These are phyloP conservation scores for Cladophialophora bantiana DNA, from an alignment of 2,329 filamentous ascomycete genomes.

Conservation along the genomic window DNA sequence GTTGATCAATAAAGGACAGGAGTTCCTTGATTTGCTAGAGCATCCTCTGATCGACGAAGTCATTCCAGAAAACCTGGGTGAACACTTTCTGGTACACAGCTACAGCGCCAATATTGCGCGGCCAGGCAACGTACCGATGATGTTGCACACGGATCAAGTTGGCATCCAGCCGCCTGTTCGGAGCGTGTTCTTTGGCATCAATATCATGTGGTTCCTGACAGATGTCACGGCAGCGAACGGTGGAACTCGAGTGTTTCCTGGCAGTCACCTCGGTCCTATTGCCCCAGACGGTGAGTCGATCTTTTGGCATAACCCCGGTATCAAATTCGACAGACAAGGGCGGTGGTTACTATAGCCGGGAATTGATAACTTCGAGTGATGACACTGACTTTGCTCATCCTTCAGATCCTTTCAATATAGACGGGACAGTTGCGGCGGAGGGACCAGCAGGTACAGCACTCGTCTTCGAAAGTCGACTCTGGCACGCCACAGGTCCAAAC, in stretches of 20 bases:
- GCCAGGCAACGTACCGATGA: conserved; percentile 29
- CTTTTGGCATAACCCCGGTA: not conserved
- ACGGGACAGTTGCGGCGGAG: conserved; percentile 26
- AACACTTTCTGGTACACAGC: conserved; percentile 22
- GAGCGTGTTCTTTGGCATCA: conserved; percentile 22
- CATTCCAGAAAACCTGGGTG: conserved; percentile 26
- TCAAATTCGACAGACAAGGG: not conserved
- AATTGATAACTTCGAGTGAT: not conserved
- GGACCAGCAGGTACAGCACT: conserved; percentile 28
- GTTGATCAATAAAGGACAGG: conserved; percentile 28
- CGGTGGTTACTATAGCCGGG: not conserved
- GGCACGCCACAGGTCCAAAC: conserved; percentile 33
- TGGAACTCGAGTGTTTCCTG: conserved; percentile 26
- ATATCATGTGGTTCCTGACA: conserved; percentile 31
- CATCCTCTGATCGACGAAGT: conserved; percentile 28
- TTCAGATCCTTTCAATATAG: conserved; percentile 25
- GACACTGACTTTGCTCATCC: not conserved
- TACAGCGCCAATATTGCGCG: conserved; percentile 31
- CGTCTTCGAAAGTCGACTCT: conserved; percentile 31
- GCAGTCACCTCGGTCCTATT: conserved; percentile 26
- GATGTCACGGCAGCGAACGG: conserved; percentile 29
- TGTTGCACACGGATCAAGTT: conserved; percentile 29
- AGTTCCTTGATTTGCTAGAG: conserved; percentile 30
- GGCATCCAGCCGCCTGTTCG: conserved; percentile 27
- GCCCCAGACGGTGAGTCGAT: conserved; percentile 21